Conservation (phyloP, 2,329 filamentous ascomycete genomes). For the Fusarium mangiferae region DNA sequence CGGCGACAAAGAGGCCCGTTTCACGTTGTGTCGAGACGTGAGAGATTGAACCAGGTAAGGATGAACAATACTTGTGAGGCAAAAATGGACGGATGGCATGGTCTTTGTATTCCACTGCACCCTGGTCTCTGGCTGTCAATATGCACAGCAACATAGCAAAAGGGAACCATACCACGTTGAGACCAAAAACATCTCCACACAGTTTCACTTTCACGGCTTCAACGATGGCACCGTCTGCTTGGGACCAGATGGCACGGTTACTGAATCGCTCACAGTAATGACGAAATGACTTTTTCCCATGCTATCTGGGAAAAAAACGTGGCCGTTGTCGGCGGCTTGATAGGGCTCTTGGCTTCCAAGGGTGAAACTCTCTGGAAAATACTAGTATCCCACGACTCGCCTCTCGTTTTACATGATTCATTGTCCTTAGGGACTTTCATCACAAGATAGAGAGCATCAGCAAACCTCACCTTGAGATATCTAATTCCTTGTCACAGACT, state of each 20-base stretch:
- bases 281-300: constrained; percentile 25
- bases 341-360: constrained; percentile 17
- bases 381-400: constrained; percentile 35
- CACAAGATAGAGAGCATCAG: constrained; percentile 4
- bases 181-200: constrained; percentile 25
- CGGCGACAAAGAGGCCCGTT: constrained; percentile 10
- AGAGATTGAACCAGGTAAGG: constrained; percentile 32
- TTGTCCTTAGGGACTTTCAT: constrained; percentile 22
- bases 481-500: constrained; percentile 11
- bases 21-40: constrained; percentile 34
- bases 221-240: constrained; percentile 33
- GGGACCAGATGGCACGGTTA: constrained; percentile 20
- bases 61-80: constrained; percentile 24
- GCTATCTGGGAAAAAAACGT: constrained; percentile 33
- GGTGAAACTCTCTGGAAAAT: constrained; percentile 8
- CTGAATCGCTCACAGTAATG: constrained; percentile 13
- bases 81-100: constrained; percentile 32
- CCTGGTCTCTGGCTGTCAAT: constrained; percentile 27
- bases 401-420: neutral
- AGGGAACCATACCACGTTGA: constrained; percentile 27
- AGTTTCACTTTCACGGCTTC: constrained; percentile 18
- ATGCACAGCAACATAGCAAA: constrained; percentile 26
- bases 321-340: constrained; percentile 33
- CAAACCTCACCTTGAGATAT: constrained; percentile 4
- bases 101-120: constrained; percentile 33